phyloP scores from a whole-genome alignment of 805 yeast species.

The Candida ponderosae region DNA sequence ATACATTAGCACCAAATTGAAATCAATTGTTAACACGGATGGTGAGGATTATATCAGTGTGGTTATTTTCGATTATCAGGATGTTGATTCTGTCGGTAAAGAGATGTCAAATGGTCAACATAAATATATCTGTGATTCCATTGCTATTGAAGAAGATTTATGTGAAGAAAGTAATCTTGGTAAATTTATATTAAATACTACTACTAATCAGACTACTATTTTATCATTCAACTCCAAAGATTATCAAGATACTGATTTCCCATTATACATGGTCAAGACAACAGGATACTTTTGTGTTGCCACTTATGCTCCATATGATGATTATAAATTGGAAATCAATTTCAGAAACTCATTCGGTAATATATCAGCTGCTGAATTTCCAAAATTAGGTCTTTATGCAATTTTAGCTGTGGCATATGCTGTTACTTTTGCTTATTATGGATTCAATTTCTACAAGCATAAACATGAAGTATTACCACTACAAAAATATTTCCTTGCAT shows the following conservation, averaged over 20 bases:
- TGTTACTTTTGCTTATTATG: constrained; percentile 72
- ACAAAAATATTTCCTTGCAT: constrained; percentile 84
- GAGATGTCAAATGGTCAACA: constrained; percentile 31
- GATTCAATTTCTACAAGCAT: constrained; percentile 78
- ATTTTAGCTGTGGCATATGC: constrained; percentile 77
- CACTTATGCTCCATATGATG: constrained; percentile 37
- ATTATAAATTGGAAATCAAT: constrained; percentile 59
- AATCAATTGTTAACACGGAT: constrained; percentile 18
- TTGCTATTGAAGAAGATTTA: constrained; percentile 44
- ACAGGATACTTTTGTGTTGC: constrained; percentile 94
- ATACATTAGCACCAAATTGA: constrained; percentile 41
- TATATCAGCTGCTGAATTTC: constrained; percentile 82
- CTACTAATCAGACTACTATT: constrained; percentile 42
- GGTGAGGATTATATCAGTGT: constrained; percentile 44
- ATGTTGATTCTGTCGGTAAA: constrained; percentile 61
- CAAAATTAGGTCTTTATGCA: constrained; percentile 86
- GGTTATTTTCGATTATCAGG: constrained; percentile 79
- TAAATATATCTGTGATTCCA: constrained; percentile 70
- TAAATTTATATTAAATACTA: constrained; percentile 49
- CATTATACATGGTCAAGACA: constrained; percentile 54
- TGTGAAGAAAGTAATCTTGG: constrained; percentile 54
- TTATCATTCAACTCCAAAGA: constrained; percentile 46
- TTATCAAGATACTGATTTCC: no score
- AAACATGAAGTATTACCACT: constrained; percentile 82
- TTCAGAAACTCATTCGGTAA: constrained; percentile 92